Evolutionary conservation across 345 rosid species (phyloP).

Genomic region (Fremontodendron californicum): DNA sequence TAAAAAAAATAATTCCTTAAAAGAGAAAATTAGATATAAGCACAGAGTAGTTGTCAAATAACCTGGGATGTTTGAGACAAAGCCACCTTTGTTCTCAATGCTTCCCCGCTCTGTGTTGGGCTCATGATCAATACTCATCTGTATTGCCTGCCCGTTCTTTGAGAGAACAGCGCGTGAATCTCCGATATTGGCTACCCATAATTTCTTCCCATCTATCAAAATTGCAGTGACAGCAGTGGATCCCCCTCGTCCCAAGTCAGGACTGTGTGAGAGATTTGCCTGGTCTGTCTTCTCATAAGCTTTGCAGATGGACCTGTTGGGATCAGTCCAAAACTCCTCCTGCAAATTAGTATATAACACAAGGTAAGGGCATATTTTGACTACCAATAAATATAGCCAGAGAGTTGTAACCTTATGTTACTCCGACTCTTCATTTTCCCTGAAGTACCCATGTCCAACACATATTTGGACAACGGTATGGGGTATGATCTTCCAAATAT

Average conservation of each 20-base stretch:
- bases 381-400: not conserved
- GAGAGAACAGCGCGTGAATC: slow-evolving; percentile 69
- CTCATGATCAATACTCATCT: slow-evolving; percentile 62
- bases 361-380: not conserved
- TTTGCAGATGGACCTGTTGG: slow-evolving; percentile 36
- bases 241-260: slow-evolving; percentile 67
- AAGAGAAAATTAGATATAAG: not conserved
- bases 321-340: slow-evolving; percentile 63
- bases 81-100: slow-evolving; percentile 60
- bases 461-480: too few relatives aligned
- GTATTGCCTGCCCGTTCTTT: slow-evolving; percentile 49
- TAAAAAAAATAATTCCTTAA: not conserved
- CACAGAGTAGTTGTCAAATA: not conserved
- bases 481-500: too few relatives aligned
- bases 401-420: too few relatives aligned
- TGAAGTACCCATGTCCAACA: too few relatives aligned
- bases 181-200: slow-evolving; percentile 65
- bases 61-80: slow-evolving; percentile 80
- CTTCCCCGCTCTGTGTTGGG: slow-evolving; percentile 60
- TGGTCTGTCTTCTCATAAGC: slow-evolving; percentile 64
- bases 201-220: slow-evolving; percentile 44
- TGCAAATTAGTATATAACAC: slow-evolving; percentile 16
- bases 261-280: slow-evolving; percentile 50
- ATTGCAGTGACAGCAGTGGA: slow-evolving; percentile 73
- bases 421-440: too few relatives aligned